phyloP scores from a whole-genome alignment of 495 filamentous ascomycete species.

The Aspergillus olivimuriae region DNA sequence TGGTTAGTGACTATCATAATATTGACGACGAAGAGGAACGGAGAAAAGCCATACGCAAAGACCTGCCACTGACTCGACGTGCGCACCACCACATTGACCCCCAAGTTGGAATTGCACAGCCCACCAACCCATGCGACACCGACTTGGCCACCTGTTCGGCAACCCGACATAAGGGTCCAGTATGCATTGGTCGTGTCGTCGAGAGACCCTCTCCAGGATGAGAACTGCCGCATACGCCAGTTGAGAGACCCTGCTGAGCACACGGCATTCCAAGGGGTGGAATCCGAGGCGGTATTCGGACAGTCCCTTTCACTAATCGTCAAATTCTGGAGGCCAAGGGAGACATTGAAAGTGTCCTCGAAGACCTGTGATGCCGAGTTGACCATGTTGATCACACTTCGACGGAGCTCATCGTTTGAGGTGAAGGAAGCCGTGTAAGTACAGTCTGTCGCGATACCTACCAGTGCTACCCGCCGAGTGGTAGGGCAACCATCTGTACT shows the following conservation, averaged over 20 bases:
- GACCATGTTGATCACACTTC: constrained; percentile 69
- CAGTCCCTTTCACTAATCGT: constrained; percentile 63
- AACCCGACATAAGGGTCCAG: constrained; percentile 84
- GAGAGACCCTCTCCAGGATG: constrained; percentile 63
- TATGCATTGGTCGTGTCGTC: constrained; percentile 67
- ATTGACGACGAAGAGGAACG: not conserved
- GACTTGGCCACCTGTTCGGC: constrained; percentile 68
- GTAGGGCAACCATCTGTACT: constrained; percentile 69
- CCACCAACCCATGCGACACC: constrained; percentile 85
- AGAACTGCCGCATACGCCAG: constrained; percentile 71
- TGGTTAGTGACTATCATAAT: not conserved
- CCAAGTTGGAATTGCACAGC: constrained; percentile 62
- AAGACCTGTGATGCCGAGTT: constrained; percentile 77
- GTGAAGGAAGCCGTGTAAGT: constrained; percentile 65
- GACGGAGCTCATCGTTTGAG: constrained; percentile 46
- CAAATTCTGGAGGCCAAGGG: constrained; percentile 73
- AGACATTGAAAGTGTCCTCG: constrained; percentile 83
- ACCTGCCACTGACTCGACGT: constrained; percentile 83
- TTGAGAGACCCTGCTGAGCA: constrained; percentile 60
- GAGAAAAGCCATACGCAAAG: constrained; percentile 48
- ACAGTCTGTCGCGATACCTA: constrained; percentile 91
- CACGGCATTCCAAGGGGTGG: constrained; percentile 68
- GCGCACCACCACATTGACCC: constrained; percentile 77
- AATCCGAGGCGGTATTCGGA: constrained; percentile 50
- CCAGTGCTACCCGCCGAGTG: constrained; percentile 70